A percentile compares a stretch with the other conserved stretches of the same genome.
phyloP scores from a whole-genome alignment of 2,329 filamentous ascomycete genomes.

The Didymella pinodella region DNA sequence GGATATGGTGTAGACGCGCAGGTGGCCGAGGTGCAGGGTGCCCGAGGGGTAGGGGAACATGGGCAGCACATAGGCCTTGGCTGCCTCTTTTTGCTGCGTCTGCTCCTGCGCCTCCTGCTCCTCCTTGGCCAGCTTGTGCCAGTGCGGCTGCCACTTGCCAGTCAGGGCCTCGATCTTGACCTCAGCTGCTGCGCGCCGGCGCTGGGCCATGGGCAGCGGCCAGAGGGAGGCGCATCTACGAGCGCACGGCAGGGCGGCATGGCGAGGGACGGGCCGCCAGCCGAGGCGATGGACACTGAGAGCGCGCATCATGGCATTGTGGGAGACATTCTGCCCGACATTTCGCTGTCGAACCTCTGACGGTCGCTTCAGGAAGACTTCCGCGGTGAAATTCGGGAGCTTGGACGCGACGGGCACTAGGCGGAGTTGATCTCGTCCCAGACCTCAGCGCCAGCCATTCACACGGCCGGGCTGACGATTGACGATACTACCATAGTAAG shows the following conservation, averaged over 20 bases:
- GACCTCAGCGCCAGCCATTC: conserved; percentile 3
- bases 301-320: conserved; percentile 34
- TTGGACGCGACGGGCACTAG: conserved; percentile 7
- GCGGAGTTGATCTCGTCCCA: conserved; percentile 9
- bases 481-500: neutral
- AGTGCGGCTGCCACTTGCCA: conserved; percentile 63
- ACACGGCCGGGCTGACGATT: conserved; percentile 11
- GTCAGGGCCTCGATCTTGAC: conserved; percentile 29
- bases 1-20: conserved; percentile 89
- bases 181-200: conserved; percentile 16
- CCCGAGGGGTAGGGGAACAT: conserved; percentile 97
- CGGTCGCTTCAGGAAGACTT: neutral
- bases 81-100: no score
- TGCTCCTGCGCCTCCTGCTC: neutral
- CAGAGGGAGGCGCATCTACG: conserved; percentile 10
- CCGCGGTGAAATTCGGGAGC: conserved; percentile 14
- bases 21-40: conserved; percentile 82
- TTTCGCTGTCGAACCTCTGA: neutral
- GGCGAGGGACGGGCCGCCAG: conserved; percentile 33
- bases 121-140: conserved; percentile 43
- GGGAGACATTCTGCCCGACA: no score
- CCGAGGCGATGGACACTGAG: conserved; percentile 35
- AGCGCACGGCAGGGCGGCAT: conserved; percentile 12
- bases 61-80: conserved; percentile 74
- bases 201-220: conserved; percentile 18